Evolutionary conservation across 371 early-diverging fungal species (phyloP).

Genomic region (Ordospora pajunii): DNA sequence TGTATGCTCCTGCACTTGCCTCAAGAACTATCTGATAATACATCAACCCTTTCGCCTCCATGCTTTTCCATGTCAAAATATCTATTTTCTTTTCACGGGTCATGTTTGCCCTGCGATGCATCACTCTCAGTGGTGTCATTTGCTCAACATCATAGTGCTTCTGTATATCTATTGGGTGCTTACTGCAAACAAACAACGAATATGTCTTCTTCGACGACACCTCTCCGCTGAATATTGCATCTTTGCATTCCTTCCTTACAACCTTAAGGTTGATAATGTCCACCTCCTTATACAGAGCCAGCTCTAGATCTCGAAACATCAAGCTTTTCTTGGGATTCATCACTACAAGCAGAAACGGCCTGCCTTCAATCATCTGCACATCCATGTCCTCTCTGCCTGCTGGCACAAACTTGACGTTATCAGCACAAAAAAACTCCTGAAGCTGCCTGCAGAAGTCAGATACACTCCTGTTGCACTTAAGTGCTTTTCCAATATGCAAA

Average conservation of each 20-base stretch:
- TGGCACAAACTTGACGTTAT: constrained; percentile 66
- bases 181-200: constrained; percentile 16
- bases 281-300: constrained; percentile 67
- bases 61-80: neutral
- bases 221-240: constrained; percentile 39
- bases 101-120: constrained; percentile 60
- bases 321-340: constrained; percentile 72
- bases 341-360: constrained; percentile 81
- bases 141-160: constrained; percentile 65
- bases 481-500: constrained; percentile 67
- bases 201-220: constrained; percentile 42
- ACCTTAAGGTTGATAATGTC: constrained; percentile 35
- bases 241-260: constrained; percentile 22
- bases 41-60: neutral
- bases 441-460: constrained; percentile 67
- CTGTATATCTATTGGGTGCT: constrained; percentile 6
- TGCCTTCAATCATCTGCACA: constrained; percentile 85
- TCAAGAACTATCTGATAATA: constrained; percentile 26
- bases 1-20: constrained; percentile 76
- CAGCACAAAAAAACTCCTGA: constrained; percentile 61
- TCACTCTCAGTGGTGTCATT: constrained; percentile 80
- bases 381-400: constrained; percentile 91
- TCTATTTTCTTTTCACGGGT: constrained; percentile 34
- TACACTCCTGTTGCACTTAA: constrained; percentile 68
- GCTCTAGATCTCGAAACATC: constrained; percentile 70